phyloP scores from a whole-genome alignment of 176 grass and related monocot species.

The Hordeum marinum region DNA sequence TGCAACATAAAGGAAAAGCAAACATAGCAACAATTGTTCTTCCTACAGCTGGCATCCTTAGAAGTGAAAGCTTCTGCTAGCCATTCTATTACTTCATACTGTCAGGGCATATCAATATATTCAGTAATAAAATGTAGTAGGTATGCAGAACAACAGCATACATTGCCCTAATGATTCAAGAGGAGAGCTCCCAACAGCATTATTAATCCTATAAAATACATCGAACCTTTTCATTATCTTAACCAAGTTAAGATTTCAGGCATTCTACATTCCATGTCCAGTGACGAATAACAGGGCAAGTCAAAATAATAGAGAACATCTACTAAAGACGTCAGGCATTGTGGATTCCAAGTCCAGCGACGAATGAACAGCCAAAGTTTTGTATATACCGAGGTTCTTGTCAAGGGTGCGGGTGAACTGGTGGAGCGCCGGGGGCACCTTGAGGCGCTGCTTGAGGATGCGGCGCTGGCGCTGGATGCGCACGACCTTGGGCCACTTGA shows the following conservation, averaged over 20 bases:
- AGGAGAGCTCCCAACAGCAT: background rate
- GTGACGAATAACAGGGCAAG: background rate
- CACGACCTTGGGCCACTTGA: conserved; percentile 96
- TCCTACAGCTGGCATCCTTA: background rate
- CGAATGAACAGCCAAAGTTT: background rate
- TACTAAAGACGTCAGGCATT: background rate
- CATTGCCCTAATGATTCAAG: background rate
- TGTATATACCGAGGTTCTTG: conserved; percentile 69
- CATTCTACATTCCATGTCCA: background rate
- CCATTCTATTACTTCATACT: background rate
- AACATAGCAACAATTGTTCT: background rate
- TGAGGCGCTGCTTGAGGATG: conserved; percentile 93
- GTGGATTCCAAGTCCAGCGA: background rate
- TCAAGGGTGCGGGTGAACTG: conserved; percentile 95
- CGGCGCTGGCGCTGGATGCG: conserved; percentile 85
- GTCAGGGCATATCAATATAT: background rate
- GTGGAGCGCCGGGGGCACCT: conserved; percentile 82
- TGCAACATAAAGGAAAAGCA: background rate
- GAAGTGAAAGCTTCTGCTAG: background rate
- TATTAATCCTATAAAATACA: background rate
- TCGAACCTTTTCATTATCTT: background rate
- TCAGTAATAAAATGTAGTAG: too few species aligned
- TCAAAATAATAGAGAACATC: too few species aligned
- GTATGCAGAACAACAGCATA: too few species aligned
- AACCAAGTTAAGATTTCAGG: background rate